Conservation (phyloP, 192 early-diverging fungal species). For the Rhizoclosmatium globosum region DNA sequence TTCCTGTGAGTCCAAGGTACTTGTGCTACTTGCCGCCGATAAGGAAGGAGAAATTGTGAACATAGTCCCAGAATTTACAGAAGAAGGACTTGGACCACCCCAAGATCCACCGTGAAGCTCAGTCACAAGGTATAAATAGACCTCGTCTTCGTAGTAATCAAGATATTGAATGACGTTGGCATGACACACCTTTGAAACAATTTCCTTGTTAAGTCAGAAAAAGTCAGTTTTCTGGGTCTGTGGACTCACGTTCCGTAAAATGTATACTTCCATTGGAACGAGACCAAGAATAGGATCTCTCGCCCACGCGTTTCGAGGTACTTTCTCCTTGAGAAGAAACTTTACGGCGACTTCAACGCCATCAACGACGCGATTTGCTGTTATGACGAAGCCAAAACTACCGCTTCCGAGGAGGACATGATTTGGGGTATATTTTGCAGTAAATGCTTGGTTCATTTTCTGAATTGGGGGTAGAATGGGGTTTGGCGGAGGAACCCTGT, state of each 20-base stretch:
- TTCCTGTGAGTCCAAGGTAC: constrained; percentile 14
- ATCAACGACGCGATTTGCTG: constrained; percentile 59
- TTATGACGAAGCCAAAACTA: constrained; percentile 74
- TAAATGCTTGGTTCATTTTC: constrained; percentile 24
- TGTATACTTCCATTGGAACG: constrained; percentile 59
- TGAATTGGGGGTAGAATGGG: constrained; percentile 18
- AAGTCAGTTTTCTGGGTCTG: no score
- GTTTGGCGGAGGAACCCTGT: constrained; percentile 17
- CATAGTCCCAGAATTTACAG: no score
- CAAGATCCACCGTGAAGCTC: constrained; percentile 58
- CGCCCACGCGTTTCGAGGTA: constrained; percentile 52
- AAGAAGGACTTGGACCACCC: constrained; percentile 16
- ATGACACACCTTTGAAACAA: constrained; percentile 50
- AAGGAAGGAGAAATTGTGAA: no score
- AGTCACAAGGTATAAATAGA: constrained; percentile 54
- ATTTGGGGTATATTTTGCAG: constrained; percentile 38
- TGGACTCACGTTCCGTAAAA: constrained; percentile 35
- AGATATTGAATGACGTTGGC: constrained; percentile 71
- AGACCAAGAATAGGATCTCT: constrained; percentile 53
- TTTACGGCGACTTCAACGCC: constrained; percentile 75
- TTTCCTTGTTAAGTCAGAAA: no score
- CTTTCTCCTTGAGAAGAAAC: constrained; percentile 63
- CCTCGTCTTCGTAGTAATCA: constrained; percentile 52
- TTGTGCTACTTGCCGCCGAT: constrained; percentile 7
- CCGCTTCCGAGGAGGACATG: constrained; percentile 59